Evolutionary conservation across 768 basidiomycete species (phyloP).

Genomic region (Amanita molliuscula): DNA sequence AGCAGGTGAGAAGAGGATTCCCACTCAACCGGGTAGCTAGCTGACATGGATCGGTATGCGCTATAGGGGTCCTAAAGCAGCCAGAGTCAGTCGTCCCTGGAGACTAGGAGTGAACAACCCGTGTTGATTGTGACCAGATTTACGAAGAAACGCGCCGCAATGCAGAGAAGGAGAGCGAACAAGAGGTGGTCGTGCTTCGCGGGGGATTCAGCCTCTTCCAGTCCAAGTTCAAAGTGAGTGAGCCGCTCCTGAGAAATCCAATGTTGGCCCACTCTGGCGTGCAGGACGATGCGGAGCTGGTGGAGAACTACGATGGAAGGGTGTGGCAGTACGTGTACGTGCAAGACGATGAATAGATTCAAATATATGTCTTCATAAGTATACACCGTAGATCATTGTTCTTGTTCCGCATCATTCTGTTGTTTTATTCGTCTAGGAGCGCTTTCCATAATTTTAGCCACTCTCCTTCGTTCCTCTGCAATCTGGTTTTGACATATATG

Average conservation of each 20-base stretch:
- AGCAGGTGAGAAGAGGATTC: conserved; percentile 67
- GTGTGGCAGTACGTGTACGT: conserved; percentile 34
- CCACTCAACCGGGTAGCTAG: too few relatives aligned
- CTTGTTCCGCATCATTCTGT: conserved; percentile 14
- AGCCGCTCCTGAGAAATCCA: not conserved
- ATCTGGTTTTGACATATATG: conserved; percentile 52
- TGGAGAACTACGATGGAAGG: conserved; percentile 68
- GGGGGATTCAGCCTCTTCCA: conserved; percentile 73
- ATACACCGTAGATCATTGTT: not conserved
- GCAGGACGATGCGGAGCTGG: conserved; percentile 57
- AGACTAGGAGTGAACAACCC: conserved; percentile 4
- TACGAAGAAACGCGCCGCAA: conserved; percentile 44
- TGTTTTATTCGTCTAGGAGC: conserved; percentile 48
- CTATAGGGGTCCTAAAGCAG: conserved; percentile 77
- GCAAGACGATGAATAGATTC: not conserved
- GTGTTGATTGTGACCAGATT: conserved; percentile 28
- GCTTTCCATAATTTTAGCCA: conserved; percentile 48
- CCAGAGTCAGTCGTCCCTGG: conserved; percentile 35
- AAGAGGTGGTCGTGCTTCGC: conserved; percentile 55
- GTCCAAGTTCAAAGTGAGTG: conserved; percentile 48
- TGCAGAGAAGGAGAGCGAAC: conserved; percentile 27
- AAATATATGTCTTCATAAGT: conserved; percentile 3
- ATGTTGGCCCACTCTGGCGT: not conserved
- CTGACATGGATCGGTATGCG: too few relatives aligned
- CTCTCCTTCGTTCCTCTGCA: conserved; percentile 40